phyloP scores from a whole-genome alignment of 2,329 filamentous ascomycete species.

The Colletotrichum sp. region DNA sequence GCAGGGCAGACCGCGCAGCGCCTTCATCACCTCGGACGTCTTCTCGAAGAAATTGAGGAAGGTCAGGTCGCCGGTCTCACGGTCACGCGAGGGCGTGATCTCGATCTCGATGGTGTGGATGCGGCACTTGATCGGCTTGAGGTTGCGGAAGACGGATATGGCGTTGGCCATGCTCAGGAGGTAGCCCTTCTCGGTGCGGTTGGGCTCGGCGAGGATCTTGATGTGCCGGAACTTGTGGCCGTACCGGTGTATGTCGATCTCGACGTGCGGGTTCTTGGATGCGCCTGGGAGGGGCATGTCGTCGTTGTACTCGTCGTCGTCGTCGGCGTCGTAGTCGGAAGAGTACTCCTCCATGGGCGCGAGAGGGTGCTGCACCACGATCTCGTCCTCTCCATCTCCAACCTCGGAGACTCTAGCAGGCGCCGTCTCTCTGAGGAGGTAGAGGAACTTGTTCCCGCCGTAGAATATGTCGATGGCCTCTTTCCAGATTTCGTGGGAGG shows the following conservation, averaged over 20 bases:
- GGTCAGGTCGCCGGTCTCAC: slow-evolving; percentile 28
- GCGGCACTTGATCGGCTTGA: slow-evolving; percentile 21
- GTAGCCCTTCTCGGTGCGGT: slow-evolving; percentile 34
- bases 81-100: slow-evolving; percentile 33
- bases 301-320: neutral
- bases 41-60: slow-evolving; percentile 40
- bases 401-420: slow-evolving; percentile 12
- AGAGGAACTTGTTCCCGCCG: slow-evolving; percentile 52
- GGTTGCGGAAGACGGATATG: slow-evolving; percentile 37
- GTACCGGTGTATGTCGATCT: slow-evolving; percentile 41
- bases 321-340: neutral
- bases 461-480: slow-evolving; percentile 50
- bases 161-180: slow-evolving; percentile 36
- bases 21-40: slow-evolving; percentile 30
- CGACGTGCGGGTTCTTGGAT: slow-evolving; percentile 25
- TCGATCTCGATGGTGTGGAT: slow-evolving; percentile 49
- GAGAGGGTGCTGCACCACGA: neutral
- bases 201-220: slow-evolving; percentile 47
- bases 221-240: slow-evolving; percentile 45
- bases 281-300: neutral
- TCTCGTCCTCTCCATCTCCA: slow-evolving; percentile 18
- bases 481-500: slow-evolving; percentile 34
- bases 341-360: neutral
- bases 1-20: slow-evolving; percentile 36
- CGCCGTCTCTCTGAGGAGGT: slow-evolving; percentile 46